These are phyloP conservation scores for Dictyophora rubrovolvata DNA, from an alignment of 768 basidiomycete genomes.

Conservation along the genomic window DNA sequence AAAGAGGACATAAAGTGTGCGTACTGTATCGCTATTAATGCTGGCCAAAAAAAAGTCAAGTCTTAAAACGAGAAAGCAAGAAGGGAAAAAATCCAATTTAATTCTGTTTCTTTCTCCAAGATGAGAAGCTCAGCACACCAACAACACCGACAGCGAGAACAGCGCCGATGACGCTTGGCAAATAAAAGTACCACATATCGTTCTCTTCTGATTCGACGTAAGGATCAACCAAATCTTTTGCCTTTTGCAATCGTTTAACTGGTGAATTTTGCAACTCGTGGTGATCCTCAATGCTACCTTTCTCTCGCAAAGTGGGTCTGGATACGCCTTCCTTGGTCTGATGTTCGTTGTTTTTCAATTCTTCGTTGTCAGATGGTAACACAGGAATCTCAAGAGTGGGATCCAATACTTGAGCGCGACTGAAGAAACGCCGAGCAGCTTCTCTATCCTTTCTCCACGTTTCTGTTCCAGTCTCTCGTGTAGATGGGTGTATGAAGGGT, in stretches of 20 bases:
- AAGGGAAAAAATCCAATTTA: neutral
- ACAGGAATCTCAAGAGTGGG: conserved; percentile 61
- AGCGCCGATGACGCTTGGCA: conserved; percentile 72
- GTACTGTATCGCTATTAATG: neutral
- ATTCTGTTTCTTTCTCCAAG: conserved; percentile 51
- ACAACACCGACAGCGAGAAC: conserved; percentile 76
- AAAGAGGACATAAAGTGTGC: neutral
- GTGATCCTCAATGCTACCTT: conserved; percentile 4
- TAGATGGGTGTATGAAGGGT: conserved; percentile 31
- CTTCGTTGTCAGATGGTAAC: conserved; percentile 39
- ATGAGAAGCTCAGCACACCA: conserved; percentile 65
- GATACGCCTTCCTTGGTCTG: conserved; percentile 7
- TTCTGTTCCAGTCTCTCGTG: conserved; percentile 48
- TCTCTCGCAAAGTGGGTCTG: neutral
- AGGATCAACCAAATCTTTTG: conserved; percentile 28
- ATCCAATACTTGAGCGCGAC: conserved; percentile 50
- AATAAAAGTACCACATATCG: conserved; percentile 68
- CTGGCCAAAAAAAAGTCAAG: neutral
- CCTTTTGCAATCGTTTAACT: conserved; percentile 44
- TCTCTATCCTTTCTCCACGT: conserved; percentile 70
- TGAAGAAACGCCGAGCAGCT: conserved; percentile 61
- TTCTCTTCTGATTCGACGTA: conserved; percentile 31
- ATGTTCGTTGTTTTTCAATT: conserved; percentile 9
- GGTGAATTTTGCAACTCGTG: neutral
- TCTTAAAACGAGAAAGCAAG: neutral